phyloP scores from a whole-genome alignment of 1,139 yeast species.

The Yamadazyma epiphylla region DNA sequence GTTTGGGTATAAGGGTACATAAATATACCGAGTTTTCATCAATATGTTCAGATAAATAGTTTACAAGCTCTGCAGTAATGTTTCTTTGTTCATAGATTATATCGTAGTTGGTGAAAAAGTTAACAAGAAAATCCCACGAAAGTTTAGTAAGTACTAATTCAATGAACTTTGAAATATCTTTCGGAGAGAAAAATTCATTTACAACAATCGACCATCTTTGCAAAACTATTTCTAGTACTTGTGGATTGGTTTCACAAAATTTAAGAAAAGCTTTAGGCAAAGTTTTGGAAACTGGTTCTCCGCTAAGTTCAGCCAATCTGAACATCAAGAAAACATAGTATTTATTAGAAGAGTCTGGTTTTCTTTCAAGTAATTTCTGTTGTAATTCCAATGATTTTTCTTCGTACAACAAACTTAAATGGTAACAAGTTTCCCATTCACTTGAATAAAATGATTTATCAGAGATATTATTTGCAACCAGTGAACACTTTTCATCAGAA shows the following conservation, averaged over 20 bases:
- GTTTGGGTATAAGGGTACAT: conserved; percentile 41
- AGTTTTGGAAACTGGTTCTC: background rate
- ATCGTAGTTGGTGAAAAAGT: conserved; percentile 15
- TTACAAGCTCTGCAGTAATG: conserved; percentile 25
- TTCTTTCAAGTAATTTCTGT: too few species aligned
- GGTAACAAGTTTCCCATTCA: conserved; percentile 10
- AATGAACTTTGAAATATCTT: conserved; percentile 13
- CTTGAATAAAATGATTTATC: conserved; percentile 1
- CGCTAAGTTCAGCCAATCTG: conserved; percentile 5
- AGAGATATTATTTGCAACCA: conserved; percentile 9
- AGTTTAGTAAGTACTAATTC: conserved; percentile 8
- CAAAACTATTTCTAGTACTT: conserved; percentile 20
- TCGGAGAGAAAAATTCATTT: conserved; percentile 27
- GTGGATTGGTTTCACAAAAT: conserved; percentile 12
- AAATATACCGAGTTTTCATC: conserved; percentile 2
- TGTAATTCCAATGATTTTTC: background rate
- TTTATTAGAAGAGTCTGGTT: background rate
- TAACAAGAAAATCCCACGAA: conserved; percentile 6
- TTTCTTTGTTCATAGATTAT: conserved; percentile 44
- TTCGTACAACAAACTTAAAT: conserved; percentile 2
- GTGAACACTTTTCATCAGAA: conserved; percentile 16
- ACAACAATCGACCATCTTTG: conserved; percentile 57
- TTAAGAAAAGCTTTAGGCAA: conserved; percentile 16
- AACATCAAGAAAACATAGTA: conserved; percentile 5
- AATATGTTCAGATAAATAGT: conserved; percentile 7